phyloP scores from a whole-genome alignment of 202 grass and related monocot genomes.

The Eragrostis tef region DNA sequence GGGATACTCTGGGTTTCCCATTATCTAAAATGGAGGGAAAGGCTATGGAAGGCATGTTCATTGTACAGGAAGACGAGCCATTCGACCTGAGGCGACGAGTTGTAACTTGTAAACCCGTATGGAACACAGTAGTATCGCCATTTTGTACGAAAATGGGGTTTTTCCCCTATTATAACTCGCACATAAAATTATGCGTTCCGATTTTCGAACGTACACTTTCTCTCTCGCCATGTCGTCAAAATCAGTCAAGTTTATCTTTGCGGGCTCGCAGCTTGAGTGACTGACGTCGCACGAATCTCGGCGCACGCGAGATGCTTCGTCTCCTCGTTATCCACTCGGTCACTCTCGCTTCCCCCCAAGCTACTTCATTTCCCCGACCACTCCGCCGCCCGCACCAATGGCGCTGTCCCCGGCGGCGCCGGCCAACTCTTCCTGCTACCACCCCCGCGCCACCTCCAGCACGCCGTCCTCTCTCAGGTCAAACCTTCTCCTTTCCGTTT shows the following conservation, averaged over 20 bases:
- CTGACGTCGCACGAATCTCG: constrained; percentile 25
- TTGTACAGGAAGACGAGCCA: neutral
- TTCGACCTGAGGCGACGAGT: neutral
- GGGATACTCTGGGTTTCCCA: too few species aligned
- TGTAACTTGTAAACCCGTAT: too few species aligned
- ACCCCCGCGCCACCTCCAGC: constrained; percentile 42
- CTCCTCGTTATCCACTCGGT: constrained; percentile 32
- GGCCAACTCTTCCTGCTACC: constrained; percentile 64
- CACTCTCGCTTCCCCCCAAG: neutral
- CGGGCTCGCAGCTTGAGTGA: too few species aligned
- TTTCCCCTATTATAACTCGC: too few species aligned
- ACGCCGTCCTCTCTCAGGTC: constrained; percentile 51
- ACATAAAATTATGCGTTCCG: too few species aligned
- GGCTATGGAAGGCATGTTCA: too few species aligned
- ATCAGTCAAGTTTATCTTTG: too few species aligned
- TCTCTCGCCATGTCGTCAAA: too few species aligned
- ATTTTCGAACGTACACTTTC: too few species aligned
- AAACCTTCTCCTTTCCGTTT: neutral
- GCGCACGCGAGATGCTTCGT: neutral
- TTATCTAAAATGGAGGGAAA: too few species aligned
- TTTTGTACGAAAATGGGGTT: neutral
- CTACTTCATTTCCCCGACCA: neutral
- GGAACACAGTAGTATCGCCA: neutral
- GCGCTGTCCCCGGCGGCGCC: constrained; percentile 59
- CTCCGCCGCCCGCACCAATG: constrained; percentile 55